Percentiles rank a stretch among this genome's conserved stretches.
Conservation (phyloP, 2,329 filamentous ascomycete genomes). For the Grosmannia huntii region DNA sequence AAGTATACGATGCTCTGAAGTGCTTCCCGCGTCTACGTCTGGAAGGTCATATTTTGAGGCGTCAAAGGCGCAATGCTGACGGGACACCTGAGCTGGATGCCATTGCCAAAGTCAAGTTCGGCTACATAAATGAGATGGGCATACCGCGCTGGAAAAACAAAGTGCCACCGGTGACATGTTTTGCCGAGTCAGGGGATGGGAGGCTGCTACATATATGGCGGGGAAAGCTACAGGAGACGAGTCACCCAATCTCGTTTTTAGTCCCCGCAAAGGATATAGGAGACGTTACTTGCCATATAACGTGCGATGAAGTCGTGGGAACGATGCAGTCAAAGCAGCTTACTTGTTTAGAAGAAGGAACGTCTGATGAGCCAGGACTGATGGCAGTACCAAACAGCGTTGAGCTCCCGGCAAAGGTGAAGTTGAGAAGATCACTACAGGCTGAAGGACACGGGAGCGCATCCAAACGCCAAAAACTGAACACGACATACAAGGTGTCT, state of each 20-base stretch:
- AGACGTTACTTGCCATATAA: constrained; percentile 55
- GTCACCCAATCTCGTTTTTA: constrained; percentile 42
- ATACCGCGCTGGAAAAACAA: constrained; percentile 50
- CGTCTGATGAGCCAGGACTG: not conserved
- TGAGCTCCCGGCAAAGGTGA: not conserved
- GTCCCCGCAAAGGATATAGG: constrained; percentile 40
- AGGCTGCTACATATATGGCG: constrained; percentile 55
- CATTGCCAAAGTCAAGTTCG: constrained; percentile 47
- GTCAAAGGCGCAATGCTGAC: not conserved
- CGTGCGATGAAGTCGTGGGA: constrained; percentile 75
- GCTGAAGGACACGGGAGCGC: too few relatives aligned
- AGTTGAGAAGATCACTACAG: not conserved
- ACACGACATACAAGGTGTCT: not conserved
- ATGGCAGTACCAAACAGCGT: not conserved
- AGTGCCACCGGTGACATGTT: constrained; percentile 56
- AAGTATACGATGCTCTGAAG: constrained; percentile 49
- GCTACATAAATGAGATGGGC: constrained; percentile 55
- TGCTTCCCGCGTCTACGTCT: constrained; percentile 53
- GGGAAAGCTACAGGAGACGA: constrained; percentile 45
- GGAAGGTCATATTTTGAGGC: constrained; percentile 20
- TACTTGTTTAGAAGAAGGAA: not conserved
- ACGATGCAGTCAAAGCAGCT: constrained; percentile 27
- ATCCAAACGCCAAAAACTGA: not conserved
- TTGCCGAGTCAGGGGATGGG: constrained; percentile 60
- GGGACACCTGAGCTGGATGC: constrained; percentile 19